A percentile compares a stretch with the other conserved stretches of the same genome.
Conservation (phyloP, 2,329 filamentous ascomycete genomes). For the Fusarium dlaminii region DNA sequence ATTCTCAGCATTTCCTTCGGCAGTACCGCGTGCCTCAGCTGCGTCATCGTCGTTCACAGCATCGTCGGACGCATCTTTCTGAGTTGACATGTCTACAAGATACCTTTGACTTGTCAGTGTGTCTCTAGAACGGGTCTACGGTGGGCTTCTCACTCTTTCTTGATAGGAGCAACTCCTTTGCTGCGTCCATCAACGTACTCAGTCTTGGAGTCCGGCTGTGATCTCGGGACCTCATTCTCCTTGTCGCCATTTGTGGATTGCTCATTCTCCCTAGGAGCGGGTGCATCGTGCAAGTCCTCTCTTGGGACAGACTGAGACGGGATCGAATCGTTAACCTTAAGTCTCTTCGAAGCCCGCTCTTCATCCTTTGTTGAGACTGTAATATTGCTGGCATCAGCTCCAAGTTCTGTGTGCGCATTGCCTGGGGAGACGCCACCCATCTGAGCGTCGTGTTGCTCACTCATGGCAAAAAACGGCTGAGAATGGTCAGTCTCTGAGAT, state of each 20-base stretch:
- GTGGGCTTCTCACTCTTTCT: constrained; percentile 69
- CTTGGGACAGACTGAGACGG: constrained; percentile 25
- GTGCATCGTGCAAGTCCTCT: constrained; percentile 34
- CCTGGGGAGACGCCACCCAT: constrained; percentile 35
- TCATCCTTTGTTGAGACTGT: constrained; percentile 10
- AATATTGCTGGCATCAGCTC: constrained; percentile 29
- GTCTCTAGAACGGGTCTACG: background rate
- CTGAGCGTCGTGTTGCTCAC: constrained; percentile 37
- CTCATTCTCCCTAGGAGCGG: constrained; percentile 19
- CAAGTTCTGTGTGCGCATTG: constrained; percentile 21
- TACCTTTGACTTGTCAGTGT: constrained; percentile 48
- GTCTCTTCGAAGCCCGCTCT: constrained; percentile 66
- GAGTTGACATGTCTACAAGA: constrained; percentile 50
- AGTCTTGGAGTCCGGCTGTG: constrained; percentile 8
- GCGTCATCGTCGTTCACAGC: constrained; percentile 57
- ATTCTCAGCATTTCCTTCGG: constrained; percentile 56
- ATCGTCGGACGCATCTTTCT: constrained; percentile 35
- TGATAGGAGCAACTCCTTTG: constrained; percentile 75
- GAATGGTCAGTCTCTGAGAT: background rate
- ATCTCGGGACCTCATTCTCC: constrained; percentile 13
- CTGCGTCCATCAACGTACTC: constrained; percentile 44
- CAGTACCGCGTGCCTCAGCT: constrained; percentile 55
- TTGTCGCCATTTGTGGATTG: constrained; percentile 30
- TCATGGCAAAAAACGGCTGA: constrained; percentile 35
- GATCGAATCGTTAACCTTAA: constrained; percentile 59